phyloP scores from a whole-genome alignment of 2,329 filamentous ascomycete species.

The Hypoxylon sp. region DNA sequence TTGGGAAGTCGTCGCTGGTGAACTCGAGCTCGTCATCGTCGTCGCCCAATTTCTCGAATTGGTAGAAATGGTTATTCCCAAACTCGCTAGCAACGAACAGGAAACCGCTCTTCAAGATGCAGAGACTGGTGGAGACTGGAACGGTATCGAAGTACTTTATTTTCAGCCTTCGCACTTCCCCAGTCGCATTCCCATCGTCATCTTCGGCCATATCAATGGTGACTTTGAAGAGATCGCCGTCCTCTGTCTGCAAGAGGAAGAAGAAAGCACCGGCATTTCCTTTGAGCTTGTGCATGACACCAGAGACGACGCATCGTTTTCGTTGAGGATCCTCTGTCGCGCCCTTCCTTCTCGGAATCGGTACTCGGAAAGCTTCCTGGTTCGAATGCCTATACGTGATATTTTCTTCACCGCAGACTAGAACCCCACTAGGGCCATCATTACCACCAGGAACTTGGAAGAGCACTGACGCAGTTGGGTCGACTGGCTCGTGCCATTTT shows the following conservation, averaged over 20 bases:
- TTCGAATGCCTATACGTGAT: constrained; percentile 98
- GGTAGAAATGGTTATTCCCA: constrained; percentile 93
- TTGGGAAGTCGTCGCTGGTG: constrained; percentile 80
- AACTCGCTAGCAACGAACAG: constrained; percentile 92
- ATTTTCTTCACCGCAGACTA: constrained; percentile 93
- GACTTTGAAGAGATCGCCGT: constrained; percentile 98
- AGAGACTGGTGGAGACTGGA: constrained; percentile 84
- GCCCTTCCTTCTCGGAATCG: constrained; percentile 86
- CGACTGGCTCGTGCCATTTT: constrained; percentile 94
- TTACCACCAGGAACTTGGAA: constrained; percentile 95
- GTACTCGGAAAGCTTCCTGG: constrained; percentile 85
- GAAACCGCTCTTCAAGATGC: constrained; percentile 95
- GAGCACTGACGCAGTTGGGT: constrained; percentile 85
- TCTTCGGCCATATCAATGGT: constrained; percentile 91
- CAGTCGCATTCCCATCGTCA: constrained; percentile 76
- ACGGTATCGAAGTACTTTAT: constrained; percentile 99
- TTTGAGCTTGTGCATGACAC: constrained; percentile 97
- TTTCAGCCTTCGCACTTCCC: constrained; percentile 82
- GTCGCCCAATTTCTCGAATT: constrained; percentile 96
- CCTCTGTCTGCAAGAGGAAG: constrained; percentile 93
- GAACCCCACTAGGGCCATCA: constrained; percentile 91
- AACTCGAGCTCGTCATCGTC: constrained; percentile 92
- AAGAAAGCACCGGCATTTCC: constrained; percentile 87
- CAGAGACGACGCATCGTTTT: constrained; percentile 85
- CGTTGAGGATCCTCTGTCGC: constrained; percentile 91